Conservation (phyloP, 495 filamentous ascomycete genomes). For the Neurospora sp. region DNA sequence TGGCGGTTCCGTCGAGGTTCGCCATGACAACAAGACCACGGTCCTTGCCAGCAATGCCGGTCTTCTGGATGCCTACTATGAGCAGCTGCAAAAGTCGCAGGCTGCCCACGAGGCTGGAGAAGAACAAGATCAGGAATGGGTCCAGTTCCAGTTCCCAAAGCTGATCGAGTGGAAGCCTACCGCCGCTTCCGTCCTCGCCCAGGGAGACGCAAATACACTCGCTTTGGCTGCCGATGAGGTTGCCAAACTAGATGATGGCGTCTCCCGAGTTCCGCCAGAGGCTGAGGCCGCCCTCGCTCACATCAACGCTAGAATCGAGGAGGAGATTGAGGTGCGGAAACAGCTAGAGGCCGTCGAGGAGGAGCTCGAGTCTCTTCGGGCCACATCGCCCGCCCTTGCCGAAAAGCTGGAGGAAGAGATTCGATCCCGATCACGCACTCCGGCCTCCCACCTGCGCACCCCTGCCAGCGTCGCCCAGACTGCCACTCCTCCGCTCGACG, state of each 20-base stretch:
- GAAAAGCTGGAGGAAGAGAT: slow-evolving; percentile 27
- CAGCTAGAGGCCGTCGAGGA: slow-evolving; percentile 37
- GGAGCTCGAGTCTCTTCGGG: slow-evolving; percentile 26
- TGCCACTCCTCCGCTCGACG: slow-evolving; percentile 35
- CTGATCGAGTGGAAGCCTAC: slow-evolving; percentile 77
- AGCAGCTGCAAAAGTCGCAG: slow-evolving; percentile 73
- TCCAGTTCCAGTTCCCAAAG: slow-evolving; percentile 78
- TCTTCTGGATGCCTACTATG: slow-evolving; percentile 71
- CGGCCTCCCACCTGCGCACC: slow-evolving; percentile 29
- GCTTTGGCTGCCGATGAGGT: slow-evolving; percentile 20
- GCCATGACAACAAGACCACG: slow-evolving; percentile 25
- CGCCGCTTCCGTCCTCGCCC: slow-evolving; percentile 35
- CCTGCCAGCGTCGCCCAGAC: slow-evolving; percentile 30
- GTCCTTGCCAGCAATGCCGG: slow-evolving; percentile 32
- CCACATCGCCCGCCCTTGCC: slow-evolving; percentile 25
- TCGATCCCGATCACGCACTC: slow-evolving; percentile 28
- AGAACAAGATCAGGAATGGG: slow-evolving; percentile 69
- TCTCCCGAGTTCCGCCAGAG: slow-evolving; percentile 17
- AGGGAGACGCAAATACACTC: slow-evolving; percentile 39
- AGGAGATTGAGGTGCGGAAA: slow-evolving; percentile 36
- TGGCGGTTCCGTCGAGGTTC: slow-evolving; percentile 24
- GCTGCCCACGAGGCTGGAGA: slow-evolving; percentile 45
- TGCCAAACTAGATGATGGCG: slow-evolving; percentile 4
- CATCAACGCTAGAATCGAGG: slow-evolving; percentile 39
- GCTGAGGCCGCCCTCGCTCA: slow-evolving; percentile 36